phyloP scores from a whole-genome alignment of 495 filamentous ascomycete genomes.

The Polyplosphaeria fusca region DNA sequence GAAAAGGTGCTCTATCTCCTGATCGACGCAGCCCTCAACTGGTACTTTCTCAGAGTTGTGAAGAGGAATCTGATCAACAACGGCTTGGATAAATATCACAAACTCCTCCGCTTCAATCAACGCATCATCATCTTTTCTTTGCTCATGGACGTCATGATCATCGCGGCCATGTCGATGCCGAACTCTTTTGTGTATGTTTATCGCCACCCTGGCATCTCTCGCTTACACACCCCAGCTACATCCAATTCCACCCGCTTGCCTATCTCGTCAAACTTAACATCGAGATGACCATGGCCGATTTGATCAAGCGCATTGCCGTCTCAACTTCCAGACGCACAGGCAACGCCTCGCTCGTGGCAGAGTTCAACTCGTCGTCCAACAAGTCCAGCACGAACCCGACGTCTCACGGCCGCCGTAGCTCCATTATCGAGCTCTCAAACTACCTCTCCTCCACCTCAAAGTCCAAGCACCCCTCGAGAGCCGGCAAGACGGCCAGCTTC shows the following conservation, averaged over 20 bases:
- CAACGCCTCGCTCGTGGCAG: conserved; percentile 13
- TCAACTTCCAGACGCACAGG: conserved; percentile 14
- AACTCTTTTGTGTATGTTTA: conserved; percentile 26
- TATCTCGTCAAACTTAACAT: conserved; percentile 28
- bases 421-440: conserved; percentile 16
- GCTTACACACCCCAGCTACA: not conserved
- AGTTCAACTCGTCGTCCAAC: conserved; percentile 16
- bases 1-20: conserved; percentile 23
- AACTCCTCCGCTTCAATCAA: conserved; percentile 24
- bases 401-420: conserved; percentile 2
- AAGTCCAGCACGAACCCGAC: not conserved
- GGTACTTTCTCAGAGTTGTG: conserved; percentile 26
- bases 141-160: conserved; percentile 31
- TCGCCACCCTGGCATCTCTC: too few species aligned
- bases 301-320: conserved; percentile 26
- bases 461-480: not conserved
- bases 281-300: conserved; percentile 26
- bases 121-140: conserved; percentile 20
- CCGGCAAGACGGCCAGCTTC: not conserved
- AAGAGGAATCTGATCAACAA: conserved; percentile 29
- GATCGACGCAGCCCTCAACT: conserved; percentile 21
- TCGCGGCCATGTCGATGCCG: conserved; percentile 26
- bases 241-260: conserved; percentile 27
- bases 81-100: conserved; percentile 26
- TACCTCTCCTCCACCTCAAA: not conserved